phyloP scores from a whole-genome alignment of 495 filamentous ascomycete genomes.

The Aspergillus panamensis region DNA sequence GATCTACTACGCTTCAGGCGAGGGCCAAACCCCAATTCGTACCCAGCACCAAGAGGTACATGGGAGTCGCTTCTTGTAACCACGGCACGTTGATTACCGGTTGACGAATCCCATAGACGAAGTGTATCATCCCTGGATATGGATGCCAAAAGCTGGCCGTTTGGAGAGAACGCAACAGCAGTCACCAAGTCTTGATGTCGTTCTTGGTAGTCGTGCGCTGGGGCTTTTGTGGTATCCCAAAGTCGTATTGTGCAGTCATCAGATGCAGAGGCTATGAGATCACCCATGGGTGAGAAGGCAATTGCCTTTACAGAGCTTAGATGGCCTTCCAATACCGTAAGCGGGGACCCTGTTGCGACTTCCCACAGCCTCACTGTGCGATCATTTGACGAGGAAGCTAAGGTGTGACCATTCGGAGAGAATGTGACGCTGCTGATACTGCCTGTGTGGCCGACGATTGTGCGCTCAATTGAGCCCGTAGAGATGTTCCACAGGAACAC shows the following conservation, averaged over 20 bases:
- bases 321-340: neutral
- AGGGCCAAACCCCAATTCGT: too few relatives aligned
- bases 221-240: neutral
- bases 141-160: neutral
- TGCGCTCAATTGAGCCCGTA: neutral
- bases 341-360: neutral
- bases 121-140: neutral
- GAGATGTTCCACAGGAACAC: neutral
- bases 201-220: neutral
- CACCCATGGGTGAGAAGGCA: neutral
- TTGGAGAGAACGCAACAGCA: neutral
- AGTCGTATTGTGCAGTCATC: neutral
- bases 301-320: neutral
- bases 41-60: neutral
- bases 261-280: neutral
- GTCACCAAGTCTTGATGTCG: neutral
- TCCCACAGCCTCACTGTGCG: neutral
- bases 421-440: neutral
- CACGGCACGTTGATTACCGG: too few relatives aligned
- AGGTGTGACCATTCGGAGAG: neutral
- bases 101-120: neutral
- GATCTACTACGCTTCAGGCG: too few relatives aligned
- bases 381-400: neutral
- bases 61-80: too few relatives aligned
- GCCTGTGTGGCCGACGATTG: neutral